phyloP scores from a whole-genome alignment of 257 asterid genomes.

The Solanum peruvianum region DNA sequence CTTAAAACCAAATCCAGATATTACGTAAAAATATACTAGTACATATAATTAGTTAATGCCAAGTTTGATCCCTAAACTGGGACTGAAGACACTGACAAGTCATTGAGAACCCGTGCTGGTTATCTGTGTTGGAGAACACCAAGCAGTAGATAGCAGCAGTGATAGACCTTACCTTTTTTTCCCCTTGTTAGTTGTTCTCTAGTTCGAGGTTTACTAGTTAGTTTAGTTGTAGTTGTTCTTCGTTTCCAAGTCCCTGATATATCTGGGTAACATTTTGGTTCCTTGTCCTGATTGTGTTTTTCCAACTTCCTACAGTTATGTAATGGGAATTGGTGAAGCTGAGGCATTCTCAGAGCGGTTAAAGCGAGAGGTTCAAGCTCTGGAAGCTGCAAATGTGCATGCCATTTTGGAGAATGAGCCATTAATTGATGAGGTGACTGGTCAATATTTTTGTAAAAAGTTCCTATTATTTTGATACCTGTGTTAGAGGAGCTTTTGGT shows the following conservation, averaged over 20 bases:
- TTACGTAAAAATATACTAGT: background rate
- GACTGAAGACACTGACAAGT: background rate
- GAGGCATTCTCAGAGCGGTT: constrained; percentile 97
- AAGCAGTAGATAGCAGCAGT: background rate
- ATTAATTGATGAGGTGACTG: constrained; percentile 57
- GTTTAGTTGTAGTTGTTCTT: background rate
- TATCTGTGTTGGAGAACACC: background rate
- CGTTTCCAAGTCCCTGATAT: background rate
- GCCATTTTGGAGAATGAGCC: constrained; percentile 93
- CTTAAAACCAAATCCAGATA: background rate
- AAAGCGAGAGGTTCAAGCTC: constrained; percentile 96
- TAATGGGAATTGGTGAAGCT: constrained; percentile 98
- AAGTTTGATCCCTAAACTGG: background rate
- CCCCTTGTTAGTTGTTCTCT: background rate
- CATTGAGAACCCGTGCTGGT: background rate
- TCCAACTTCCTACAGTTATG: constrained; percentile 53
- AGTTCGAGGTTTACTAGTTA: background rate
- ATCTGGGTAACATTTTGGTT: background rate
- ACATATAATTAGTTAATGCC: background rate
- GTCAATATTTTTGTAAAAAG: background rate
- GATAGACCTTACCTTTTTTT: background rate
- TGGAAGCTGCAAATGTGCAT: constrained; percentile 98
- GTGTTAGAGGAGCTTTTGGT: background rate
- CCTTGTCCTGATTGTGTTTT: background rate
- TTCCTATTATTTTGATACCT: background rate